Conservation (phyloP, 345 rosid genomes). For the Bruguiera parviflora region DNA sequence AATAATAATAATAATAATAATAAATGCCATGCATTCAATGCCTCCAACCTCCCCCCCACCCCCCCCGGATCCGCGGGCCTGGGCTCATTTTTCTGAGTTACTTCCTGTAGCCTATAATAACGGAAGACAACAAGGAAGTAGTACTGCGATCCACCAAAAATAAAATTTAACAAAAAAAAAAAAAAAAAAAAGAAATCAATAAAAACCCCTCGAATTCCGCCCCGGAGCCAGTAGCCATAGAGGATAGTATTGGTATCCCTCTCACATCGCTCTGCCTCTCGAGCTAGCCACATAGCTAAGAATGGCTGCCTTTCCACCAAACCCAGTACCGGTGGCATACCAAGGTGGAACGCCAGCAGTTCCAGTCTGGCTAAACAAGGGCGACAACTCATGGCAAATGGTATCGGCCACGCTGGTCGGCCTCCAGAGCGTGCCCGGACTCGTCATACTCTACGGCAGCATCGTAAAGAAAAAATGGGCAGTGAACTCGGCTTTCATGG, state of each 20-base stretch:
- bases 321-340: slow-evolving; percentile 36
- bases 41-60: neutral
- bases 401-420: slow-evolving; percentile 43
- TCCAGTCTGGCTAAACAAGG: slow-evolving; percentile 51
- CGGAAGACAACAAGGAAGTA: neutral
- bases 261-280: neutral
- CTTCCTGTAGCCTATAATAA: neutral
- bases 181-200: no score
- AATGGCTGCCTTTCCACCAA: slow-evolving; percentile 23
- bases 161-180: no score
- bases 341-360: slow-evolving; percentile 29
- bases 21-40: neutral
- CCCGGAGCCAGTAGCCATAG: no score
- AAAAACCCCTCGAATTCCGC: no score
- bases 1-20: no score
- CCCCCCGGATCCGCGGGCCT: neutral
- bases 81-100: neutral
- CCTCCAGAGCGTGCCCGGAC: slow-evolving; percentile 45
- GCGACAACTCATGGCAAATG: slow-evolving; percentile 55
- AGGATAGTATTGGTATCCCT: no score
- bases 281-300: neutral
- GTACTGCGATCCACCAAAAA: no score
- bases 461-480: slow-evolving; percentile 50
- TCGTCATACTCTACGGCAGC: slow-evolving; percentile 50
- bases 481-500: slow-evolving; percentile 52